phyloP scores from a whole-genome alignment of 2,329 filamentous ascomycete genomes.

The Berkeleyomyces basicola region DNA sequence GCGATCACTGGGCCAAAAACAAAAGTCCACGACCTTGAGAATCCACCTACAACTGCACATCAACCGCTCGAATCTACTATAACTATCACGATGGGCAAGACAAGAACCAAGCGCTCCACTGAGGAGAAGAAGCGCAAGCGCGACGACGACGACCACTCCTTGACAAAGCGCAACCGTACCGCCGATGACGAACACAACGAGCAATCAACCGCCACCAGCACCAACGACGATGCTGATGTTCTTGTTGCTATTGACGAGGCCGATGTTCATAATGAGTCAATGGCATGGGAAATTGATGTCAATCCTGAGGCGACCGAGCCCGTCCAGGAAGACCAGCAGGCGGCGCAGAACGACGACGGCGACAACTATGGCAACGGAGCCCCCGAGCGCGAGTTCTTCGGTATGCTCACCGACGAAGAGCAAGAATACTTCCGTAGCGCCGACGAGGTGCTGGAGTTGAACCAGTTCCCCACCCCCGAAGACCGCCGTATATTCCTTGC shows the following conservation, averaged over 20 bases:
- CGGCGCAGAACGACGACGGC: conserved; percentile 14
- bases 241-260: not conserved
- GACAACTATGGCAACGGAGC: conserved; percentile 16
- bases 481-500: conserved; percentile 56
- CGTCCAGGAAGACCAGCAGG: conserved; percentile 1
- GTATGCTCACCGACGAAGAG: conserved; percentile 80
- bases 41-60: not conserved
- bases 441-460: conserved; percentile 76
- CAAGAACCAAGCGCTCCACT: conserved; percentile 26
- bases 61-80: not conserved
- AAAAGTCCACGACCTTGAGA: not conserved
- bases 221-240: conserved; percentile 1
- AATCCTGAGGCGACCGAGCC: not conserved
- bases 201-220: not conserved
- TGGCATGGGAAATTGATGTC: conserved; percentile 10
- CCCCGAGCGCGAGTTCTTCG: conserved; percentile 65
- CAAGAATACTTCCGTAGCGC: conserved; percentile 89
- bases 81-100: conserved; percentile 25
- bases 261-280: conserved; percentile 1
- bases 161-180: conserved; percentile 17
- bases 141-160: conserved; percentile 17
- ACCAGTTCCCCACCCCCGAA: conserved; percentile 67
- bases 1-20: not conserved
- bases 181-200: conserved; percentile 14
- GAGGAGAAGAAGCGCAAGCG: conserved; percentile 28